Percentiles rank a stretch among this genome's conserved stretches.
These are phyloP conservation scores for Metschnikowia colocasiae DNA, from an alignment of 805 yeast genomes.

Conservation along the genomic window DNA sequence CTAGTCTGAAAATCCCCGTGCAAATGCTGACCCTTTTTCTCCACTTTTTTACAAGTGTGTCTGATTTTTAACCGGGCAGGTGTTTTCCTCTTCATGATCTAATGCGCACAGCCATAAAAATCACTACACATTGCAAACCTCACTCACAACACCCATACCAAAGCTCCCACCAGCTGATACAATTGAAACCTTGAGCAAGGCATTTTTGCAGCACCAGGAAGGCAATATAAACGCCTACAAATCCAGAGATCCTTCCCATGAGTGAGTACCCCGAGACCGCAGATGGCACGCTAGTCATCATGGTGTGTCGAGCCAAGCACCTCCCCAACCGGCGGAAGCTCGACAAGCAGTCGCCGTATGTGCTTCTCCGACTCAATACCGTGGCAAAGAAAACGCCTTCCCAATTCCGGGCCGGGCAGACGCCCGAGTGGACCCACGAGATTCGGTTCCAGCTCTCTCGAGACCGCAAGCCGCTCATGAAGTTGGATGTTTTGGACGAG, in stretches of 20 bases:
- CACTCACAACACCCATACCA: too few species aligned
- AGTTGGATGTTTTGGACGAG: constrained; percentile 78
- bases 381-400: constrained; percentile 76
- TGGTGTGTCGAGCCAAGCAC: constrained; percentile 78
- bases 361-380: constrained; percentile 76
- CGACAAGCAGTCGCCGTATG: constrained; percentile 93
- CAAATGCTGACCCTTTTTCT: neutral
- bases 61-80: neutral
- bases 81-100: neutral
- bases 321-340: constrained; percentile 80
- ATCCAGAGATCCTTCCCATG: constrained; percentile 1
- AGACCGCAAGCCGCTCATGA: constrained; percentile 59
- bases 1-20: too few species aligned
- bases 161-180: too few species aligned
- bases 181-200: too few species aligned
- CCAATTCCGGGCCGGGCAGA: constrained; percentile 87
- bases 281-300: constrained; percentile 61
- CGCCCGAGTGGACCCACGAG: constrained; percentile 83
- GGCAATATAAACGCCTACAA: too few species aligned
- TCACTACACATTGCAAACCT: neutral
- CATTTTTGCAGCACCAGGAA: too few species aligned
- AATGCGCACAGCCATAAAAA: neutral
- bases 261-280: constrained; percentile 30
- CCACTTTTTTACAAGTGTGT: neutral
- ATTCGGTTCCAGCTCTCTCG: constrained; percentile 63